Percentiles rank a stretch among this genome's conserved stretches.
These are phyloP conservation scores for Aspergillus fijiensis DNA, from an alignment of 2,329 filamentous ascomycete genomes.

Conservation along the genomic window DNA sequence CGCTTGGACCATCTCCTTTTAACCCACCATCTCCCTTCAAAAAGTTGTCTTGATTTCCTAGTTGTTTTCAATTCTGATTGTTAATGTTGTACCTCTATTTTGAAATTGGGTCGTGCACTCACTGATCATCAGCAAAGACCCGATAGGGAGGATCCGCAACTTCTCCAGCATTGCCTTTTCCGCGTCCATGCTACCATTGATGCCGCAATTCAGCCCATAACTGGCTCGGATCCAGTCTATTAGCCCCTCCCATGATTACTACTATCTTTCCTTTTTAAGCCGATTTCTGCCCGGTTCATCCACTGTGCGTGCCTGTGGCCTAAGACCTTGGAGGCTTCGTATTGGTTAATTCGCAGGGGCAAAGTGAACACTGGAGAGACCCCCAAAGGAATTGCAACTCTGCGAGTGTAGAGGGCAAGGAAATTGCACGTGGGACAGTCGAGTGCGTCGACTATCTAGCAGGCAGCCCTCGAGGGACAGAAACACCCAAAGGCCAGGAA, in stretches of 20 bases:
- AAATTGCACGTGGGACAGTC: background rate
- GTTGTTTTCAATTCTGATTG: conserved; percentile 10
- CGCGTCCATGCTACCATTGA: conserved; percentile 20
- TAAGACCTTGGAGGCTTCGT: conserved; percentile 4
- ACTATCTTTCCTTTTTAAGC: conserved; percentile 8
- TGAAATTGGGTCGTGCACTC: conserved; percentile 11
- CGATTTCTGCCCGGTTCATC: conserved; percentile 6
- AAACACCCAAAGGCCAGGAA: background rate
- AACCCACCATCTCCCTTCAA: background rate
- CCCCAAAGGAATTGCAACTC: background rate
- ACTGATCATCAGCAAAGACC: conserved; percentile 9
- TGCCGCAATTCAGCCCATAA: conserved; percentile 21
- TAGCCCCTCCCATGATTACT: conserved; percentile 18
- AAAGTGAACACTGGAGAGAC: background rate
- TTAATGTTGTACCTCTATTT: conserved; percentile 12
- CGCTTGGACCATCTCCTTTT: background rate
- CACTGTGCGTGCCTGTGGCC: conserved; percentile 8
- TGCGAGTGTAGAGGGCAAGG: background rate
- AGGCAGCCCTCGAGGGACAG: background rate
- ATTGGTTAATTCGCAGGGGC: conserved; percentile 9
- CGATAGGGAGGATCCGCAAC: conserved; percentile 21
- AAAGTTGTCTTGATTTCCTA: background rate
- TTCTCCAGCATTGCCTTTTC: conserved; percentile 24
- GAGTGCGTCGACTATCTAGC: background rate
- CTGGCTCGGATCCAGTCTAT: conserved; percentile 18